Evolutionary conservation across 257 asterid species (phyloP).

Genomic region (Nemophila menziesii): DNA sequence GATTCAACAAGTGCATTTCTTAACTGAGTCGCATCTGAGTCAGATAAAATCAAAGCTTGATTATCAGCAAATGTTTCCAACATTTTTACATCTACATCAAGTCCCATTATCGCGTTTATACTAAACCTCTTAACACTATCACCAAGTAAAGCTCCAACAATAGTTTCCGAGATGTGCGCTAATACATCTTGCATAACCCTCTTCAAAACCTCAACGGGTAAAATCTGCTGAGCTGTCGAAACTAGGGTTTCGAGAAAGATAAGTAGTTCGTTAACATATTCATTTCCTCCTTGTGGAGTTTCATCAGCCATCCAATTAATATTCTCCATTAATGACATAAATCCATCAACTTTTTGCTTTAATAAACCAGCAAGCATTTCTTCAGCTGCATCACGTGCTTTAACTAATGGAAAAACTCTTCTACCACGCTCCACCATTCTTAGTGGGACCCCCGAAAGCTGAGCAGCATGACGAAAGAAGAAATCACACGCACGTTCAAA

Average conservation of each 20-base stretch:
- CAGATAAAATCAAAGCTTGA: constrained; percentile 59
- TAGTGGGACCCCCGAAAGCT: constrained; percentile 84
- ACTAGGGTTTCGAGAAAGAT: constrained; percentile 80
- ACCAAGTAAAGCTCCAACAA: constrained; percentile 60
- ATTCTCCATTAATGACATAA: constrained; percentile 69
- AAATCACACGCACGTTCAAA: constrained; percentile 97
- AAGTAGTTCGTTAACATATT: constrained; percentile 77
- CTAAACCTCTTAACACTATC: constrained; percentile 77
- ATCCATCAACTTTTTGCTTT: constrained; percentile 93
- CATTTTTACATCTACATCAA: constrained; percentile 62
- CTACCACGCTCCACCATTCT: constrained; percentile 85
- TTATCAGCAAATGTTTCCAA: constrained; percentile 93
- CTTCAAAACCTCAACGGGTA: constrained; percentile 75
- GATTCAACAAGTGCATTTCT: constrained; percentile 70
- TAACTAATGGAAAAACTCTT: constrained; percentile 65
- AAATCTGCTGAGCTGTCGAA: constrained; percentile 83
- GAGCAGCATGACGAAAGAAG: constrained; percentile 95
- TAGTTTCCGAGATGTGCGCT: constrained; percentile 79
- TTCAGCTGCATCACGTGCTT: constrained; percentile 87
- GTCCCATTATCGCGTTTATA: constrained; percentile 61
- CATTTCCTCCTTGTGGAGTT: constrained; percentile 68
- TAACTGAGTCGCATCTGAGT: constrained; percentile 50
- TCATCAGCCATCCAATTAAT: constrained; percentile 93
- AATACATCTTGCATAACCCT: constrained; percentile 83
- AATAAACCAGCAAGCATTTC: constrained; percentile 71